These are phyloP conservation scores for Coniochaeta pulveracea DNA, from an alignment of 2,329 filamentous ascomycete genomes.

Conservation along the genomic window DNA sequence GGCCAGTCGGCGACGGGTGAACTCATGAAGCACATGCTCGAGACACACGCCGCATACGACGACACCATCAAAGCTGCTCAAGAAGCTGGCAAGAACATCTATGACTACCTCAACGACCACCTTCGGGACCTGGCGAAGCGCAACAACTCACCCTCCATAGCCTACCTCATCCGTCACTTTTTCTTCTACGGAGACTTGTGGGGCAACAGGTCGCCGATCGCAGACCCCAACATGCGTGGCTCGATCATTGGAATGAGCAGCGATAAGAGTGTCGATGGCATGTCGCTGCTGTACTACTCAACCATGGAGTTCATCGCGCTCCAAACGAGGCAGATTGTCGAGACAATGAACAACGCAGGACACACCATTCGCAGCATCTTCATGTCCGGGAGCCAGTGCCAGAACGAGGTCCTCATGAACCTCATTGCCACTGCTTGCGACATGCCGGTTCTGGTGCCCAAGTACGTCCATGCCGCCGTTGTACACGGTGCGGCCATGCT, in stretches of 20 bases:
- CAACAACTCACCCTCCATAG: conserved; percentile 60
- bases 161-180: conserved; percentile 82
- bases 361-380: conserved; percentile 88
- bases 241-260: conserved; percentile 76
- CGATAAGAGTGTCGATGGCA: conserved; percentile 76
- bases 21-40: conserved; percentile 84
- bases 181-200: conserved; percentile 99
- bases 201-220: conserved; percentile 90
- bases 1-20: conserved; percentile 95
- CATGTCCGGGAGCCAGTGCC: conserved; percentile 97
- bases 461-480: conserved; percentile 90
- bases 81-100: conserved; percentile 78
- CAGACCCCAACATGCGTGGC: conserved; percentile 87
- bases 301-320: conserved; percentile 98
- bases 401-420: conserved; percentile 85
- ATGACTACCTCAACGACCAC: conserved; percentile 87
- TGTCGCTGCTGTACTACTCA: conserved; percentile 87
- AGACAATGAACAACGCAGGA: conserved; percentile 83
- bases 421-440: conserved; percentile 83
- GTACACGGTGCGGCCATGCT: conserved; percentile 98
- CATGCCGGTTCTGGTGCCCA: conserved; percentile 87
- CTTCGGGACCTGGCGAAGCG: conserved; percentile 65
- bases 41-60: conserved; percentile 85
- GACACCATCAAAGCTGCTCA: conserved; percentile 70
- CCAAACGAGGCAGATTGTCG: conserved; percentile 91